Evolutionary conservation across 345 rosid species (phyloP).

Genomic region (Toxicodendron radicans): DNA sequence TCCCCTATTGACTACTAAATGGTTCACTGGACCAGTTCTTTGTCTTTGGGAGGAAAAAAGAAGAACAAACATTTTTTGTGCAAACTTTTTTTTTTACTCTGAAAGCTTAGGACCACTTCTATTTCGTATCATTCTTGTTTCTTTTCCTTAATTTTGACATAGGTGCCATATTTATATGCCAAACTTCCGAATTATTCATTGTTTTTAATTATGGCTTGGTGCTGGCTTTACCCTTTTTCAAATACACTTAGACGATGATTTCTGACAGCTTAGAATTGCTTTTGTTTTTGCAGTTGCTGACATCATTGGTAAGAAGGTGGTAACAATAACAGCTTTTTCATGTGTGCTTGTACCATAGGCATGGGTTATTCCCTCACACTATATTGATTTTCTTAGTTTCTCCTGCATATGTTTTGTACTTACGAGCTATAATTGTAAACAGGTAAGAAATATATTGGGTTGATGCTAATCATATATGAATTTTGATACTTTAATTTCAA

Average conservation of each 20-base stretch:
- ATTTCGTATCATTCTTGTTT: not conserved
- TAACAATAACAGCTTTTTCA: slow-evolving; percentile 24
- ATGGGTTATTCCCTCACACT: not conserved
- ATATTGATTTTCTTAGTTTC: not conserved
- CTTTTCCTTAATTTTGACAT: not conserved
- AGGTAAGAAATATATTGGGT: not conserved
- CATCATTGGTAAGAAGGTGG: slow-evolving; percentile 85
- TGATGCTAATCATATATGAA: not conserved
- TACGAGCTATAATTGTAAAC: not conserved
- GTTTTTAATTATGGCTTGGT: not conserved
- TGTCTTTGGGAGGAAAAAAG: not conserved
- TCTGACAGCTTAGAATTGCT: slow-evolving; percentile 19
- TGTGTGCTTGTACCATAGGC: not conserved
- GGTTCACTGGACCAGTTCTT: not conserved
- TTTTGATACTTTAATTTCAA: not conserved
- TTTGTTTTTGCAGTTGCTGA: slow-evolving; percentile 70
- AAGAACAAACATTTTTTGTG: not conserved
- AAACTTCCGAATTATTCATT: not conserved
- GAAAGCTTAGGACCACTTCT: not conserved
- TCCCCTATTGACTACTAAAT: not conserved
- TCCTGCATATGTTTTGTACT: not conserved
- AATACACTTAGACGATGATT: not conserved
- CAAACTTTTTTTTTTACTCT: not conserved
- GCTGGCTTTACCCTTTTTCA: not conserved
- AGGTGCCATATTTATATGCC: not conserved